Evolutionary conservation across 164 flowering plant species (phyloP).

Genomic region (Tetracentron sinense): DNA sequence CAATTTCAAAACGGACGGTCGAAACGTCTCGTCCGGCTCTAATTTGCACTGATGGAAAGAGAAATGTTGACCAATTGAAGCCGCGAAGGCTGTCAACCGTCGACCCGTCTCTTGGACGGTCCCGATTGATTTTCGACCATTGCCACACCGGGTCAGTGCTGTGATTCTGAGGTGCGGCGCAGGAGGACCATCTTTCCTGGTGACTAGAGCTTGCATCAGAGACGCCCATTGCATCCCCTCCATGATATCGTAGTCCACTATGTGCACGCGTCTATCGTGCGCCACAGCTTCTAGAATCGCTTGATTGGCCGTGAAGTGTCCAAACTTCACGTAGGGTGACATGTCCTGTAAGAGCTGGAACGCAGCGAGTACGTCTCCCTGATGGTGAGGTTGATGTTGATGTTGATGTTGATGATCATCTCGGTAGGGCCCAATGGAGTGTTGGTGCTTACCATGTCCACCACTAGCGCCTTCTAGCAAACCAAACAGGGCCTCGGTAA

Average conservation of each 20-base stretch:
- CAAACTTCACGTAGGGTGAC: no score
- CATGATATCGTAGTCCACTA: conserved; percentile 77
- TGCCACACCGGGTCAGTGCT: conserved; percentile 48
- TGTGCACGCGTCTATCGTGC: conserved; percentile 53
- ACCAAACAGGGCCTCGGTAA: conserved; percentile 55
- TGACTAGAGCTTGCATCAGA: conserved; percentile 63
- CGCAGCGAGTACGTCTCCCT: conserved; percentile 53
- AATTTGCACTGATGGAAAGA: conserved; percentile 69
- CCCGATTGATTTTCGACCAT: conserved; percentile 38
- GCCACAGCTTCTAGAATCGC: conserved; percentile 69
- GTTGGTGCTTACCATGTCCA: conserved; percentile 18
- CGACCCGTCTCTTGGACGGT: conserved; percentile 73
- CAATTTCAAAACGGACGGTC: conserved; percentile 50
- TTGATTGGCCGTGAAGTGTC: conserved; percentile 94
- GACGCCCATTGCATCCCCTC: no score
- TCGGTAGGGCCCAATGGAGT: conserved; percentile 15
- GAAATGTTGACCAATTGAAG: conserved; percentile 63
- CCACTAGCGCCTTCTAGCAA: conserved; percentile 47
- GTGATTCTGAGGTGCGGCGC: conserved; percentile 68
- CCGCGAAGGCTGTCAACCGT: conserved; percentile 59
- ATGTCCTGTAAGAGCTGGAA: conserved; percentile 74
- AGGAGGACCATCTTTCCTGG: conserved; percentile 50
- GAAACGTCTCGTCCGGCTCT: conserved; percentile 56
- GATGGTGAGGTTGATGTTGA: conserved; percentile 25
- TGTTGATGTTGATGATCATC: conserved; percentile 13